These are phyloP conservation scores for Cornus controversa DNA, from an alignment of 148 eudicot genomes.

Conservation along the genomic window DNA sequence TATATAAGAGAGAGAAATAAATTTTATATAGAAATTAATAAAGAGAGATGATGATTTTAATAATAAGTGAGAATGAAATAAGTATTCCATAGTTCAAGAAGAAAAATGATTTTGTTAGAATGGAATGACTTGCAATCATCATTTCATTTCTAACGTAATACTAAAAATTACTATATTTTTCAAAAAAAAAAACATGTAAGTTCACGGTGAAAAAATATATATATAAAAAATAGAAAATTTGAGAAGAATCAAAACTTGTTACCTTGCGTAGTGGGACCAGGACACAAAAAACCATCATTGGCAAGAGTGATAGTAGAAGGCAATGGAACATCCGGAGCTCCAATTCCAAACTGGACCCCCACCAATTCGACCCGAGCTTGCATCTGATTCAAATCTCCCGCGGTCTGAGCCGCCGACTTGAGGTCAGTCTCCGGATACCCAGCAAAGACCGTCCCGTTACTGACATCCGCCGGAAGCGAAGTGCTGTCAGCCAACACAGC, in stretches of 20 bases:
- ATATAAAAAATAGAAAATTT: no score
- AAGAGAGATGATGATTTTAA: no score
- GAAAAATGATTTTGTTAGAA: no score
- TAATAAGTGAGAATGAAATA: no score
- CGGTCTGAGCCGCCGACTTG: conserved; percentile 60
- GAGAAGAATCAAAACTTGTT: background rate
- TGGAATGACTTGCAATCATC: no score
- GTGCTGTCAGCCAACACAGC: conserved; percentile 49
- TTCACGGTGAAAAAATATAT: no score
- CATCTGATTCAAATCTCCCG: conserved; percentile 57
- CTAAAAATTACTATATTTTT: no score
- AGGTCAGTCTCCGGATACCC: conserved; percentile 47
- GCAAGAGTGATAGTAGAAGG: conserved; percentile 35
- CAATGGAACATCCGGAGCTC: conserved; percentile 40
- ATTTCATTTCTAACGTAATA: no score
- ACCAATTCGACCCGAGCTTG: conserved; percentile 40
- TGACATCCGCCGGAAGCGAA: conserved; percentile 41
- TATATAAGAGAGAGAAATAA: no score
- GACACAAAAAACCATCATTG: conserved; percentile 51
- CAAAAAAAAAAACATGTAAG: no score
- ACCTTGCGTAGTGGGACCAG: conserved; percentile 25
- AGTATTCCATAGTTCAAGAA: no score
- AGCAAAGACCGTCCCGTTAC: conserved; percentile 41
- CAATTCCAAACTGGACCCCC: conserved; percentile 78
- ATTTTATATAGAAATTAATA: no score